These are phyloP conservation scores for Colletotrichum euphorbiae DNA, from an alignment of 2,329 filamentous ascomycete genomes.

Conservation along the genomic window DNA sequence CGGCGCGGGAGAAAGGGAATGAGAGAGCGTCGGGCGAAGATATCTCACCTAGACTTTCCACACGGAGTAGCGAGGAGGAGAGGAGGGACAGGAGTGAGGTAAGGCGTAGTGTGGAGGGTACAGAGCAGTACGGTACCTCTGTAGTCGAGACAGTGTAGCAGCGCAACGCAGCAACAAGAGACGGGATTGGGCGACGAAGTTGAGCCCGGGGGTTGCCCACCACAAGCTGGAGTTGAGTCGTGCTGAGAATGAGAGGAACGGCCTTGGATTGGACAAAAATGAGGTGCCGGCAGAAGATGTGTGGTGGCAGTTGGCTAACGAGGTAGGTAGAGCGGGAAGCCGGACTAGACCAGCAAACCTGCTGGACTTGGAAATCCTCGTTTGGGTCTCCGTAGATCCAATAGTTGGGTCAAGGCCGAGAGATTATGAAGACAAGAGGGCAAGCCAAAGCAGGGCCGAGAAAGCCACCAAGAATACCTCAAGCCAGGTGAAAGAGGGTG, in stretches of 20 bases:
- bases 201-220: slow-evolving; percentile 35
- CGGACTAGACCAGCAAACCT: slow-evolving; percentile 7
- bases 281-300: slow-evolving; percentile 22
- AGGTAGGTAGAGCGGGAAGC: slow-evolving; percentile 4
- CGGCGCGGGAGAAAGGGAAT: slow-evolving; percentile 26
- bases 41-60: slow-evolving; percentile 39
- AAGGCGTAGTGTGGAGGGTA: slow-evolving; percentile 19
- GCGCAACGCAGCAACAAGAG: slow-evolving; percentile 29
- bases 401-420: not conserved
- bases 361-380: slow-evolving; percentile 11
- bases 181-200: slow-evolving; percentile 36
- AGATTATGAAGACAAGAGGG: not conserved
- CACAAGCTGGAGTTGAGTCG: slow-evolving; percentile 34
- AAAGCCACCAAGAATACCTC: not conserved
- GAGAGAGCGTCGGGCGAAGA: slow-evolving; percentile 32
- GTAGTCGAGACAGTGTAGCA: slow-evolving; percentile 19
- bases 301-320: slow-evolving; percentile 18
- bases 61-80: slow-evolving; percentile 25
- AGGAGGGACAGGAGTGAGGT: slow-evolving; percentile 30
- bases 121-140: slow-evolving; percentile 22
- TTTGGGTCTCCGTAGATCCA: slow-evolving; percentile 5
- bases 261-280: slow-evolving; percentile 28
- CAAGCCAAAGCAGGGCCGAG: not conserved
- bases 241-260: slow-evolving; percentile 22
- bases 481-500: not conserved